Conservation (phyloP, 2,329 filamentous ascomycete genomes). For the Alternaria dauci region DNA sequence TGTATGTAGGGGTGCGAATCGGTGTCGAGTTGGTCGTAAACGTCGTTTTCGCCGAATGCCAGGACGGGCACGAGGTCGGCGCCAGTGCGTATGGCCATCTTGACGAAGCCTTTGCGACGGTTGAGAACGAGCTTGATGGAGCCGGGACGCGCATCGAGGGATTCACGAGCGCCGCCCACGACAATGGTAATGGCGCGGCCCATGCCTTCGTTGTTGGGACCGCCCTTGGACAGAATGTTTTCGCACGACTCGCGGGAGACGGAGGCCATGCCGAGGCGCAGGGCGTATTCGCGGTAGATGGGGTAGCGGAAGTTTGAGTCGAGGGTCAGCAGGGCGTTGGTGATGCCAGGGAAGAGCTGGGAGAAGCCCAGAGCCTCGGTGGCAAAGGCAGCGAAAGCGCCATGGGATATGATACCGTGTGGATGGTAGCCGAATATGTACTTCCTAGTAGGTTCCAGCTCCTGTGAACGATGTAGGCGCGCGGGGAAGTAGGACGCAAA, state of each 20-base stretch:
- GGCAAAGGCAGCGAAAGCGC: constrained; percentile 90
- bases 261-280: constrained; percentile 84
- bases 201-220: constrained; percentile 80
- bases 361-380: constrained; percentile 90
- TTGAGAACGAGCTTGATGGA: constrained; percentile 80
- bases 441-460: constrained; percentile 81
- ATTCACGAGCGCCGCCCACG: constrained; percentile 89
- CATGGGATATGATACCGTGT: constrained; percentile 96
- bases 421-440: constrained; percentile 98
- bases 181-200: constrained; percentile 97
- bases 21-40: constrained; percentile 89
- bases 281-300: constrained; percentile 92
- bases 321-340: constrained; percentile 90
- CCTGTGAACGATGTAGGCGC: constrained; percentile 81
- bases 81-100: constrained; percentile 89
- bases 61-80: constrained; percentile 93
- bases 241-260: constrained; percentile 93
- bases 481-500: constrained; percentile 95
- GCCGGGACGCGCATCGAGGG: constrained; percentile 84
- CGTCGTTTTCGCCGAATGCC: constrained; percentile 92
- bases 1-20: constrained; percentile 80
- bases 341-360: constrained; percentile 91
- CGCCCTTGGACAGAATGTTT: constrained; percentile 83
- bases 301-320: constrained; percentile 95
- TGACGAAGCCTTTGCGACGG: constrained; percentile 89